These are phyloP conservation scores for Suhomyces xylopsoci DNA, from an alignment of 805 yeast genomes.

Conservation along the genomic window DNA sequence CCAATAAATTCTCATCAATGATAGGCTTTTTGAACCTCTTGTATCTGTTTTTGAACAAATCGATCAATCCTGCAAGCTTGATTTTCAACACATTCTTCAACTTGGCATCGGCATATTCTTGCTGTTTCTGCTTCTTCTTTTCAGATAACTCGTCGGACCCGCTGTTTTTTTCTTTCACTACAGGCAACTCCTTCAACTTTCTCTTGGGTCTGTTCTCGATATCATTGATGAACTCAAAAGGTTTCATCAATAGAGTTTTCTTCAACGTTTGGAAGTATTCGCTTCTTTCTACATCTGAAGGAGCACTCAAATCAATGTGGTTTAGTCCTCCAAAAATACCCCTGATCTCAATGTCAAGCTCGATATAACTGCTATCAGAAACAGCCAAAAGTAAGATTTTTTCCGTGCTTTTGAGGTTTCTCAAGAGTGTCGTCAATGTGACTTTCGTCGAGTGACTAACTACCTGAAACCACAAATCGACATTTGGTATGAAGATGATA, in stretches of 20 bases:
- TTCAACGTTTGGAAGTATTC: slow-evolving; percentile 56
- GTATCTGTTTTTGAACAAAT: slow-evolving; percentile 79
- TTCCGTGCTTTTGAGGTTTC: slow-evolving; percentile 69
- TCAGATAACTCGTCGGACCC: slow-evolving; percentile 27
- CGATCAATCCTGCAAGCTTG: slow-evolving; percentile 85
- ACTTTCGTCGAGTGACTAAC: slow-evolving; percentile 68
- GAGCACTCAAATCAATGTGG: slow-evolving; percentile 42
- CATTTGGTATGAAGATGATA: slow-evolving; percentile 76
- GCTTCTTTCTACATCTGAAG: slow-evolving; percentile 46
- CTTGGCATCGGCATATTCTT: slow-evolving; percentile 68
- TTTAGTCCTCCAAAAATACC: slow-evolving; percentile 56
- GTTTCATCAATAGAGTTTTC: slow-evolving; percentile 60
- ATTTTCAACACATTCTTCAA: slow-evolving; percentile 82
- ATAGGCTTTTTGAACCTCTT: slow-evolving; percentile 89
- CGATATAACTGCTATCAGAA: slow-evolving; percentile 47
- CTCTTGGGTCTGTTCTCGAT: slow-evolving; percentile 53
- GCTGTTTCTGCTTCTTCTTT: slow-evolving; percentile 47
- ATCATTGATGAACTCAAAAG: slow-evolving; percentile 67
- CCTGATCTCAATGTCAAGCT: slow-evolving; percentile 46
- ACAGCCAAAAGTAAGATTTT: slow-evolving; percentile 71
- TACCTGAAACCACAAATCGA: slow-evolving; percentile 71
- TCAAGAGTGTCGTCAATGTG: slow-evolving; percentile 65
- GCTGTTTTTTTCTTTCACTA: slow-evolving; percentile 19
- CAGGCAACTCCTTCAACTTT: slow-evolving; percentile 39
- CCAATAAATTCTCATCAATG: slow-evolving; percentile 70